Conservation (phyloP, 331 rosid genomes). For the Rosa hybrid region DNA sequence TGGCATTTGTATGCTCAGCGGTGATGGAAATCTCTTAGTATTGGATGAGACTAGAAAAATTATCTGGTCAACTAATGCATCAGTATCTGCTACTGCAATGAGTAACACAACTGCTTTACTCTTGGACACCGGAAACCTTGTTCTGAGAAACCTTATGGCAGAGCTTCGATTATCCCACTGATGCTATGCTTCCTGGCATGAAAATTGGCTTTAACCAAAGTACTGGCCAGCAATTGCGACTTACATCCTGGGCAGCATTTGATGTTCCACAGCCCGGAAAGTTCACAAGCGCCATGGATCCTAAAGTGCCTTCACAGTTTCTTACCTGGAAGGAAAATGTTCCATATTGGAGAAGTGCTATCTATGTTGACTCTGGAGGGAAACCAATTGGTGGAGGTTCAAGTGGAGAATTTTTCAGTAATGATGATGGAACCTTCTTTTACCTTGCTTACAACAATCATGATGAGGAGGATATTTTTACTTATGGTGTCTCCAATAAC, state of each 20-base stretch:
- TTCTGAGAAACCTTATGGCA: constrained; percentile 11
- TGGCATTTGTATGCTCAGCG: not conserved
- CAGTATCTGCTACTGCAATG: not conserved
- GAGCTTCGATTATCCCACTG: constrained; percentile 20
- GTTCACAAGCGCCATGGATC: constrained; percentile 11
- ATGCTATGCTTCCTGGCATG: constrained; percentile 20
- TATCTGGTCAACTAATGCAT: constrained; percentile 12
- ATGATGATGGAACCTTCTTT: not conserved
- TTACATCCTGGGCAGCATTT: constrained; percentile 13
- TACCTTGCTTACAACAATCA: not conserved
- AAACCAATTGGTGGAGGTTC: not conserved
- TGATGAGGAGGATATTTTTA: not conserved
- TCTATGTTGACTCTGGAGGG: not conserved
- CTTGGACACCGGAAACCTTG: constrained; percentile 21
- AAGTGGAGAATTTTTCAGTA: too few relatives aligned
- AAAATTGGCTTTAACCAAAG: not conserved
- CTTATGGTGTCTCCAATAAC: not conserved
- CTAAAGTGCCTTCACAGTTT: not conserved
- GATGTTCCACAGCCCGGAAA: constrained; percentile 10
- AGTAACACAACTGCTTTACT: not conserved
- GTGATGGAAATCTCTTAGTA: constrained; percentile 5
- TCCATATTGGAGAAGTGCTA: not conserved
- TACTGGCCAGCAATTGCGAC: not conserved
- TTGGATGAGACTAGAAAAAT: not conserved
- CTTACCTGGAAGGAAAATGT: not conserved